Evolutionary conservation across 176 grass and related monocot genomes (phyloP), one percentile per base, ranked within the genome.

Genomic region (Musa schizocarpa): DNA sequence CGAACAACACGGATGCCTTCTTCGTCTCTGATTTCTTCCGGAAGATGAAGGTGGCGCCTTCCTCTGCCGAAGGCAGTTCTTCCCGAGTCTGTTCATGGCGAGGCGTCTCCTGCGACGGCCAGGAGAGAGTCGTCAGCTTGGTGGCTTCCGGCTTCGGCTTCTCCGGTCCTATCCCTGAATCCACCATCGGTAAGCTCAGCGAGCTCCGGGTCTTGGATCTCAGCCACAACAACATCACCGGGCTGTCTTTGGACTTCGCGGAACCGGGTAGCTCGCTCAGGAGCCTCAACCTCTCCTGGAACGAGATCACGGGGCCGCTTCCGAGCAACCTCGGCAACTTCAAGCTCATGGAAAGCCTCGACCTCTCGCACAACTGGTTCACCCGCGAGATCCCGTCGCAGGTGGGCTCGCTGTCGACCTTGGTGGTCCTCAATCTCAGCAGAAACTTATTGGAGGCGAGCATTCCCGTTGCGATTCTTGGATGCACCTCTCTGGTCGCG

Each of bases 1-100:
- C 84, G 55, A 91, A 99, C 86, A 84, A 99, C 86, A 84, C 95
- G 53, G 95, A 99, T 79, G 95, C 72, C 54, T 89, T 51, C 81
- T 89, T 89, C 77, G 82, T 99, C 59, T 69, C 84, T 23, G 54
- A 61, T 13, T 99, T 99, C 76, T 90, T 91, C 78, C 54, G 11
- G 52, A 86, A 78, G 80, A 85, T 91, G 75, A 81, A 86, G 17
- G 58, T 65, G 25, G 19, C 50, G n/a, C 34, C 29, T 76, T 66
- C 82, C 22, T 52, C 76, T 34, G 19, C 73, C 54, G 9, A 43
- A 16, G 52, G 68, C 69, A 69, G 27, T 20, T 78, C 65, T 34
- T 61, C 57, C 56, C 58, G 54, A 3, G 84, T 89, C 17, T 99
- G 95, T 63, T 85, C 69, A 2, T 94, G 88, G 90, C 11, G 50